phyloP scores from a whole-genome alignment of 768 basidiomycete species.

The Agaricus subrufescens region DNA sequence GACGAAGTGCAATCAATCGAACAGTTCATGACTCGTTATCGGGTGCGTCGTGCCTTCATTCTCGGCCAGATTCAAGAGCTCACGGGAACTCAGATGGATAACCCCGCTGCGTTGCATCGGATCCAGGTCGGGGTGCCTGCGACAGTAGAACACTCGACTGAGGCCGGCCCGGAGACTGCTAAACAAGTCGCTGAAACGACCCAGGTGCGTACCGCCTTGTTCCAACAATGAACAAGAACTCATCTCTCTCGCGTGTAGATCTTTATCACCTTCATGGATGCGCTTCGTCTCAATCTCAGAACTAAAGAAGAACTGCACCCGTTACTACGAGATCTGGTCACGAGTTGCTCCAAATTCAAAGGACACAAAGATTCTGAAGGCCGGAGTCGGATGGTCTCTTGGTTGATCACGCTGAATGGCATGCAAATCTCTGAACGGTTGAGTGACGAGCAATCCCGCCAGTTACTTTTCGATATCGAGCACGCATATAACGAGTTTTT shows the following conservation, averaged over 20 bases:
- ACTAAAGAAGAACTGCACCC: constrained; percentile 98
- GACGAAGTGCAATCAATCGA: constrained; percentile 83
- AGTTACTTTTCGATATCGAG: constrained; percentile 95
- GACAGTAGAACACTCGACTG: constrained; percentile 92
- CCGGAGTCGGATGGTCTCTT: constrained; percentile 86
- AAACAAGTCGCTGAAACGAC: constrained; percentile 99
- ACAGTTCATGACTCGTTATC: constrained; percentile 86
- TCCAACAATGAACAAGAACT: neutral
- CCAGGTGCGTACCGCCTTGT: constrained; percentile 47
- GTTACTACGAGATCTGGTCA: constrained; percentile 91
- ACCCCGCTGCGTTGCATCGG: constrained; percentile 84
- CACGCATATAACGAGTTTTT: constrained; percentile 95
- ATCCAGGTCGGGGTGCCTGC: constrained; percentile 84
- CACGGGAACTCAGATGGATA: constrained; percentile 21
- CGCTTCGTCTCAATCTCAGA: constrained; percentile 84
- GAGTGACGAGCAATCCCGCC: constrained; percentile 90
- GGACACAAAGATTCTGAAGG: constrained; percentile 97
- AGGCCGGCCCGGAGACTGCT: constrained; percentile 87
- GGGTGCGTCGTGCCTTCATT: constrained; percentile 39
- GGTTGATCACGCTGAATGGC: constrained; percentile 94
- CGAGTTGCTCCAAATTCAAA: constrained; percentile 91
- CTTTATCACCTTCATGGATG: constrained; percentile 99
- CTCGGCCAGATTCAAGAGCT: neutral
- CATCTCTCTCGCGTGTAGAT: constrained; percentile 41
- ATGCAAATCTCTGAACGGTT: constrained; percentile 98